Evolutionary conservation across 2,329 filamentous ascomycete species (phyloP).

Genomic region (Sclerotinia sclerotiorum): DNA sequence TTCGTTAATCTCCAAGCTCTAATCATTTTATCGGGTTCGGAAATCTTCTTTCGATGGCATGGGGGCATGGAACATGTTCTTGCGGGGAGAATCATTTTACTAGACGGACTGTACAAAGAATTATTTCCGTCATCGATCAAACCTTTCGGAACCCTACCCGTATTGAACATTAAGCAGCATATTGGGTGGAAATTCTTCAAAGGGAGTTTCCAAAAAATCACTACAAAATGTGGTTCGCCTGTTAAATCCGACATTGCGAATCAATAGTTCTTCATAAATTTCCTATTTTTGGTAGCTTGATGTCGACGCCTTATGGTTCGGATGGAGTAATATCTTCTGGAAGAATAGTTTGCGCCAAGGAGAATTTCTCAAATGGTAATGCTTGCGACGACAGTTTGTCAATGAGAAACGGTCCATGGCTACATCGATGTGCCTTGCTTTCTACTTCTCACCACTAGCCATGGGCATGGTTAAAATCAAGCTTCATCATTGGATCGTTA

Average conservation of each 20-base stretch:
- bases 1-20: too few species aligned
- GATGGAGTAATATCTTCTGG: not conserved
- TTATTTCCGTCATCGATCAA: not conserved
- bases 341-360: constrained; percentile 10
- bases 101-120: too few species aligned
- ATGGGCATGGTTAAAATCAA: not conserved
- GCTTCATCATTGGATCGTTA: not conserved
- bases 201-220: not conserved
- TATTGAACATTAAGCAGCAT: not conserved
- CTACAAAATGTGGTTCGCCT: not conserved
- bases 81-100: too few species aligned
- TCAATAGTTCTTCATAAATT: not conserved
- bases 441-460: not conserved
- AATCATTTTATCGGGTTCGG: too few species aligned
- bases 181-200: not conserved
- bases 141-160: not conserved
- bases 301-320: not conserved
- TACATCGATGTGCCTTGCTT: not conserved
- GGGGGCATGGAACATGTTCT: too few species aligned
- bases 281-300: not conserved
- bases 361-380: not conserved
- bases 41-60: too few species aligned
- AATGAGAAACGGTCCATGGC: not conserved
- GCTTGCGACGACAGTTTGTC: not conserved
- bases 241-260: not conserved